phyloP scores from a whole-genome alignment of 2,329 filamentous ascomycete species.

The Colletotrichum liriopes region DNA sequence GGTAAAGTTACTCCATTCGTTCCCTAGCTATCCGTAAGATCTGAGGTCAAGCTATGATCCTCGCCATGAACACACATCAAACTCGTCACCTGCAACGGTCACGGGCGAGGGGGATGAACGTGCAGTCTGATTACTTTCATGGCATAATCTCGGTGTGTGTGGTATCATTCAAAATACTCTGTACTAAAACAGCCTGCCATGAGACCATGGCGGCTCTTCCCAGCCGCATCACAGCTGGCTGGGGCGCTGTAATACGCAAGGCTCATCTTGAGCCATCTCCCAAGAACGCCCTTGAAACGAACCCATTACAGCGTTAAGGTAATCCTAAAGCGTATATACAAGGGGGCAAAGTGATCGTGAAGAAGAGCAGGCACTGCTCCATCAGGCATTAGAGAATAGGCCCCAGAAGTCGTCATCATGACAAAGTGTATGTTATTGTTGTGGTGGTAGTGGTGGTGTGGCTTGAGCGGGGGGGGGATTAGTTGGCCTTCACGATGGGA shows the following conservation, averaged over 20 bases:
- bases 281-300: conserved; percentile 35
- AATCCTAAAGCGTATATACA: conserved; percentile 37
- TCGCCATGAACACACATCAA: conserved; percentile 2
- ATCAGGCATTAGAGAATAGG: conserved; percentile 28
- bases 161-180: conserved; percentile 41
- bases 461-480: conserved; percentile 13
- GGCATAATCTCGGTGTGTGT: conserved; percentile 32
- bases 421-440: conserved; percentile 21
- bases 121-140: conserved; percentile 29
- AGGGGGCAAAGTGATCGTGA: conserved; percentile 23
- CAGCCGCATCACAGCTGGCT: conserved; percentile 20
- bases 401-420: conserved; percentile 35
- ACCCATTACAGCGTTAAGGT: conserved; percentile 38
- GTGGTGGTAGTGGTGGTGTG: neutral
- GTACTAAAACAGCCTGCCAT: conserved; percentile 39
- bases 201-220: conserved; percentile 36
- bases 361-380: conserved; percentile 26
- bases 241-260: conserved; percentile 34
- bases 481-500: conserved; percentile 56
- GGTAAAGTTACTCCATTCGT: conserved; percentile 11
- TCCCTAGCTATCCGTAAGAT: neutral
- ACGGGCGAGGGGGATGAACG: conserved; percentile 14
- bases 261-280: conserved; percentile 25
- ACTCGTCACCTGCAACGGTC: conserved; percentile 13
- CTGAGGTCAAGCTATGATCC: conserved; percentile 8